Evolutionary conservation across 2,329 filamentous ascomycete species (phyloP), one percentile per base, ranked within the genome.

Genomic region (Botrytis deweyae): DNA sequence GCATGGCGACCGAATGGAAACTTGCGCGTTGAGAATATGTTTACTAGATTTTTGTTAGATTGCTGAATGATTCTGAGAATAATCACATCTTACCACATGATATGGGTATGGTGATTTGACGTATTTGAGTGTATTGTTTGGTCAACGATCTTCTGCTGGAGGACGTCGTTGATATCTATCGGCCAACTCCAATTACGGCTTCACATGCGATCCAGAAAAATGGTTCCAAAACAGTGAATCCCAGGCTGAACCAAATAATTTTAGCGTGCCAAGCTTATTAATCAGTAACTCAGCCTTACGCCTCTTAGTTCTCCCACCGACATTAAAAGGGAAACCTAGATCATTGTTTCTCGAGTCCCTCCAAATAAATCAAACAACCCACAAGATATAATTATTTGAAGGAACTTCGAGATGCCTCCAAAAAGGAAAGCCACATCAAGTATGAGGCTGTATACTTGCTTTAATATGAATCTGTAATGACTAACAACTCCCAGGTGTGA

Each of bases 1-100:
- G 87, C 96, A 99, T 76, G 95, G 93, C 73, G 95, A 96, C 80
- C 96, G 93, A 85, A 99, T 97, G 74, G 95, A 87, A 81, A 99
- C 96, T 85, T 99, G 96, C 76, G 95, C 96, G 87, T 99, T 99
- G 83, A 99, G 91, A 81, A 99, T 87, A 86, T 99, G 96, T 88
- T 98, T 98, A 87, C 96, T 98, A 79, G 72, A 67, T 40, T 12
- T 59, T 40, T 65, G 70, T 74, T 76, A 58, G 18, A 29, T 38
- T 38, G 65, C 75, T 61, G 74, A 75, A 59, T 52, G 25, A 20
- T 40, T 20, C 38, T 16, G 36, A 33, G 25, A 59, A 20, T 7
- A 38, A 46, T 18, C 61, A 64, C 8, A 12, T 49, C 78, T 77
- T 75, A 81, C 80, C 80, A 81, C 80, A 81, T 81, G 33, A 29